phyloP scores from a whole-genome alignment of 164 flowering plant genomes.

The Liriodendron chinense region DNA sequence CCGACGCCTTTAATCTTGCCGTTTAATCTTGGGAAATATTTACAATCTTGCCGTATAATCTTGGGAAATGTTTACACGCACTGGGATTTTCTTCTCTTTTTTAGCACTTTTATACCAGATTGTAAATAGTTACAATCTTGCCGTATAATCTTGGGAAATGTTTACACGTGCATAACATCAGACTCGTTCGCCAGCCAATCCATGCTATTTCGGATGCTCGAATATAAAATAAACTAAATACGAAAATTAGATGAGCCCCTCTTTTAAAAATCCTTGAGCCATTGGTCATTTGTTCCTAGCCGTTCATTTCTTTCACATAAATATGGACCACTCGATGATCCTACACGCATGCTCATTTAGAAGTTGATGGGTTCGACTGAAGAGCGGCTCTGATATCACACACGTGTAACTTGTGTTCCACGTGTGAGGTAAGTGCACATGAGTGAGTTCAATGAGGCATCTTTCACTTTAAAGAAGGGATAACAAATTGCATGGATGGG shows the following conservation, averaged over 20 bases:
- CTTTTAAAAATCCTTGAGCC: background rate
- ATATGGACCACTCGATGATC: too few species aligned
- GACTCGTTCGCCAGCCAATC: background rate
- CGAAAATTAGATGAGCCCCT: background rate
- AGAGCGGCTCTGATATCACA: background rate
- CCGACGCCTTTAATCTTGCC: too few species aligned
- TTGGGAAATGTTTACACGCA: background rate
- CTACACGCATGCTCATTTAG: background rate
- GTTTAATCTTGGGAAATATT: too few species aligned
- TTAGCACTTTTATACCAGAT: too few species aligned
- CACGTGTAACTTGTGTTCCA: background rate
- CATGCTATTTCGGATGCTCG: background rate
- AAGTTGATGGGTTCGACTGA: background rate
- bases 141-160: too few species aligned
- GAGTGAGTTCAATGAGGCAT: background rate
- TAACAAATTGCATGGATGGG: conserved; percentile 1
- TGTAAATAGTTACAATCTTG: too few species aligned
- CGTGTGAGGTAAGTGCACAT: background rate
- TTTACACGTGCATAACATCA: background rate
- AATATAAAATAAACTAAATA: too few species aligned
- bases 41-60: too few species aligned
- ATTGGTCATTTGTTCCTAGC: background rate
- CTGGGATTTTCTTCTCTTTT: too few species aligned
- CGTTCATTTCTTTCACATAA: too few species aligned
- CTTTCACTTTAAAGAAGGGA: background rate